These are phyloP conservation scores for Lentinula edodes DNA, from an alignment of 768 basidiomycete genomes.

Conservation along the genomic window DNA sequence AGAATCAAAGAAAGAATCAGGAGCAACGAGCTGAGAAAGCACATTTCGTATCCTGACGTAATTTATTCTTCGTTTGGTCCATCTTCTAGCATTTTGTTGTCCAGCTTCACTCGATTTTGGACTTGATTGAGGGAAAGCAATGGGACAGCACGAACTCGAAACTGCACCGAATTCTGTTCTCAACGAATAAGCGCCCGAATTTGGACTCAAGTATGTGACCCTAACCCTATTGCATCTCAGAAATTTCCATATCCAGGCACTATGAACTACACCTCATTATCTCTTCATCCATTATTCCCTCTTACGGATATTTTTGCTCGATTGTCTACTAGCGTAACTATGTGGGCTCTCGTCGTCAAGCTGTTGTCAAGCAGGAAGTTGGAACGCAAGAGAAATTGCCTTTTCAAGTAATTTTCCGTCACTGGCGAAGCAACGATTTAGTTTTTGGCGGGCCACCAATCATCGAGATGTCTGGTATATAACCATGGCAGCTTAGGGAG, in stretches of 20 bases:
- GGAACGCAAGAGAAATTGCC: neutral
- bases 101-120: neutral
- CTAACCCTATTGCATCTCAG: neutral
- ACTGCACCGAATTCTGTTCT: too few species aligned
- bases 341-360: neutral
- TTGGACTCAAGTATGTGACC: neutral
- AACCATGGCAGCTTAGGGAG: neutral
- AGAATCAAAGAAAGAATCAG: neutral
- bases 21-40: neutral
- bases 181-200: too few species aligned
- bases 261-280: neutral
- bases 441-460: neutral
- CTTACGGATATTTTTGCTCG: neutral
- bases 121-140: too few species aligned
- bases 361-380: neutral
- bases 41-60: neutral
- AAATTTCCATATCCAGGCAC: neutral
- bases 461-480: neutral
- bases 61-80: neutral
- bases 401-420: neutral
- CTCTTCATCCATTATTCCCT: neutral
- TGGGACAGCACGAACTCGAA: too few species aligned
- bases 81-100: neutral
- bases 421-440: neutral
- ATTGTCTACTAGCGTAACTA: neutral